These are phyloP conservation scores for Alisma plantagoaquatica DNA, from an alignment of 106 monocot genomes.

Conservation along the genomic window DNA sequence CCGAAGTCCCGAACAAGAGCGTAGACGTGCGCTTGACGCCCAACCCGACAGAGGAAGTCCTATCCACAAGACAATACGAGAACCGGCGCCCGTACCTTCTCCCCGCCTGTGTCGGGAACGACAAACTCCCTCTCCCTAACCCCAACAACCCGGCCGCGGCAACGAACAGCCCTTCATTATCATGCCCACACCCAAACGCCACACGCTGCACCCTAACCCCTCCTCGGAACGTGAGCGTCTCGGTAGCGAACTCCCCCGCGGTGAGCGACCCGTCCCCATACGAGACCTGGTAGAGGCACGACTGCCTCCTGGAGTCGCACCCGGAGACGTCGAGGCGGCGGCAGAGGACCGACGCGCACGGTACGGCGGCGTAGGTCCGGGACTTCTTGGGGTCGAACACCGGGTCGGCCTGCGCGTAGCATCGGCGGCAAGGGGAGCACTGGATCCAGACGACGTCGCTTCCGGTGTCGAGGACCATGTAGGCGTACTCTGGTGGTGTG, in stretches of 20 bases:
- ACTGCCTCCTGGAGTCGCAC: slow-evolving; percentile 1
- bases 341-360: slow-evolving; percentile 11
- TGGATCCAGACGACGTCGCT: slow-evolving; percentile 80
- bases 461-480: slow-evolving; percentile 73
- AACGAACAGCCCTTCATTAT: slow-evolving; percentile 21
- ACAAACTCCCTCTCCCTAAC: slow-evolving; percentile 14
- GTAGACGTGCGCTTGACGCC: slow-evolving; percentile 3
- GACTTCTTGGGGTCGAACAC: slow-evolving; percentile 54
- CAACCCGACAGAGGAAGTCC: slow-evolving; percentile 9
- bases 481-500: slow-evolving; percentile 26
- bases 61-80: slow-evolving; percentile 23
- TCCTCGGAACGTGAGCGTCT: slow-evolving; percentile 18
- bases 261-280: slow-evolving; percentile 29
- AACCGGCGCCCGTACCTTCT: slow-evolving; percentile 12
- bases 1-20: slow-evolving; percentile 12
- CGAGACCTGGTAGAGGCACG: slow-evolving; percentile 17
- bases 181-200: slow-evolving; percentile 22
- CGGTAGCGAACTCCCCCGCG: slow-evolving; percentile 21
- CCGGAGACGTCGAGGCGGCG: slow-evolving; percentile 11
- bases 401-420: slow-evolving; percentile 57
- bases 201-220: slow-evolving; percentile 11
- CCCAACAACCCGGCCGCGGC: slow-evolving; percentile 22
- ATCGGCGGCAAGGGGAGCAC: slow-evolving; percentile 59
- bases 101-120: slow-evolving; percentile 17
- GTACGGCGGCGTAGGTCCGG: slow-evolving; percentile 23